phyloP scores from a whole-genome alignment of 305 asterid genomes.

The Fraxinus sp. region DNA sequence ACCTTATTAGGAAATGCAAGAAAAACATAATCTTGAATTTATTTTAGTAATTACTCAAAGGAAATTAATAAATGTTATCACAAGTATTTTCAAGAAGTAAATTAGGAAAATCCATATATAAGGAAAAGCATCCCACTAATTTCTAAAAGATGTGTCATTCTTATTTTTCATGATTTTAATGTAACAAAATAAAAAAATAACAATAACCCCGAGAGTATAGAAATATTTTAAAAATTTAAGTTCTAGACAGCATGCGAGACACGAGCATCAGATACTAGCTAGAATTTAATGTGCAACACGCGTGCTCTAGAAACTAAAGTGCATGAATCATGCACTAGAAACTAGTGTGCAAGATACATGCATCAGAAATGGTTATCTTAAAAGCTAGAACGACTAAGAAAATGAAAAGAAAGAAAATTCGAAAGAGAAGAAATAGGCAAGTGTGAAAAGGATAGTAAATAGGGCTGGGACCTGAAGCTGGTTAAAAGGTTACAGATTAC shows the following conservation, averaged over 20 bases:
- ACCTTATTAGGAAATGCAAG: neutral
- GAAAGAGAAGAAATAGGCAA: neutral
- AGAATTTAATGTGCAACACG: neutral
- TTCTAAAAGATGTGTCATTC: neutral
- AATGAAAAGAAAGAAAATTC: neutral
- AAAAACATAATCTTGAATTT: neutral
- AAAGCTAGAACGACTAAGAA: neutral
- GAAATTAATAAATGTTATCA: neutral
- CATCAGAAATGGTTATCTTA: neutral
- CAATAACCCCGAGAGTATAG: neutral
- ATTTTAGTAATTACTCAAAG: neutral
- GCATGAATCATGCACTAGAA: neutral
- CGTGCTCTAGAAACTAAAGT: neutral
- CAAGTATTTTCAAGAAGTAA: neutral
- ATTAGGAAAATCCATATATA: neutral
- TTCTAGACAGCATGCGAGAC: neutral
- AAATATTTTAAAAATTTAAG: neutral
- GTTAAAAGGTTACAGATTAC: slow-evolving; percentile 11
- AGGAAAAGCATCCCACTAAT: neutral
- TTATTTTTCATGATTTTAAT: neutral
- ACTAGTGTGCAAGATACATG: neutral
- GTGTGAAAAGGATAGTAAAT: neutral
- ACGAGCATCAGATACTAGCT: neutral
- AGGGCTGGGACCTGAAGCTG: slow-evolving; percentile 22
- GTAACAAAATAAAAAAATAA: neutral